A percentile compares a stretch with the other conserved stretches of the same genome.
These are phyloP conservation scores for Nematodospora anomalae DNA, from an alignment of 1,139 yeast genomes.

Conservation along the genomic window DNA sequence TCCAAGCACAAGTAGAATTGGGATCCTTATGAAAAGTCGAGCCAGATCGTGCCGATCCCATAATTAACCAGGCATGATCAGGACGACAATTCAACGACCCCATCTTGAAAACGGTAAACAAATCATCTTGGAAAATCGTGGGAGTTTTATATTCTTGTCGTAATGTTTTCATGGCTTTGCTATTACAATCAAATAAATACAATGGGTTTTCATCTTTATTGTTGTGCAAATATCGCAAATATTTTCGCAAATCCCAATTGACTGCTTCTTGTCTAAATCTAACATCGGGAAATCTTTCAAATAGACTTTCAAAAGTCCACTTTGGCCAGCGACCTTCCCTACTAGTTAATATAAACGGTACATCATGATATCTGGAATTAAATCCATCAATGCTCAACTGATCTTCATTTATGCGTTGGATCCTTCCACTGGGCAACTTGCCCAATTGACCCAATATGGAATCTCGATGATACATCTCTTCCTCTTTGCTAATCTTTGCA, in stretches of 20 bases:
- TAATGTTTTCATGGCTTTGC: conserved; percentile 60
- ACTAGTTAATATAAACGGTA: conserved; percentile 64
- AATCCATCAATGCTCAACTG: conserved; percentile 46
- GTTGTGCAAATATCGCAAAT: conserved; percentile 56
- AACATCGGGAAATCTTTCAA: conserved; percentile 55
- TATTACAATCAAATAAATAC: conserved; percentile 79
- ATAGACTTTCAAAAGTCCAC: conserved; percentile 58
- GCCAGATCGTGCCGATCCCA: conserved; percentile 80
- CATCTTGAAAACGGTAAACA: conserved; percentile 44
- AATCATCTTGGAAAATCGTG: conserved; percentile 49
- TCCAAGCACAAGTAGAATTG: conserved; percentile 89
- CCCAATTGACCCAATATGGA: conserved; percentile 19
- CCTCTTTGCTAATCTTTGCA: conserved; percentile 48
- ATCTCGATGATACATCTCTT: conserved; percentile 32
- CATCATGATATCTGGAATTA: conserved; percentile 42
- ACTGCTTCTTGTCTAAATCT: conserved; percentile 83
- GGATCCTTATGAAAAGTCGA: conserved; percentile 94
- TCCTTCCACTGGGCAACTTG: conserved; percentile 34
- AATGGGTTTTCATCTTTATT: conserved; percentile 82
- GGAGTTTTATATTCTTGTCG: conserved; percentile 58
- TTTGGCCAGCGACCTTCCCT: conserved; percentile 56
- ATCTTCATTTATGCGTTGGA: conserved; percentile 47
- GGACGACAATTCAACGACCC: conserved; percentile 57
- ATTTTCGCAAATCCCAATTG: conserved; percentile 68
- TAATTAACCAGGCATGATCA: conserved; percentile 85